Base-by-base conservation (phyloP, 805 yeast genomes). In the Ogataea philodendri region DNA sequence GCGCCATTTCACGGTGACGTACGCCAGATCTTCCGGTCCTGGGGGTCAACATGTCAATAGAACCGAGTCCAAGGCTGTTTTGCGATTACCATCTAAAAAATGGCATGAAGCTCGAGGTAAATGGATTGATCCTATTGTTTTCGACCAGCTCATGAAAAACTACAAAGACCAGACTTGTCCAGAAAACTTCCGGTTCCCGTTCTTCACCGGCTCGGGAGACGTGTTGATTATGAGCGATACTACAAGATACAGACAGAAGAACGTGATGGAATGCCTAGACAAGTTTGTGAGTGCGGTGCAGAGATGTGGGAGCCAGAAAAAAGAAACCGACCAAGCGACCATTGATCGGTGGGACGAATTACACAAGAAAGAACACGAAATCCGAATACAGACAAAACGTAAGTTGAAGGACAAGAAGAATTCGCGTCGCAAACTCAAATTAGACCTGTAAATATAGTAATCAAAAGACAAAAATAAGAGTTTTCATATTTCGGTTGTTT, bases 21-120 rank as follows among this genome's bases (percentile, higher is more conserved):
- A 57, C 49, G 68, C 75, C 26, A 56, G 79, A 40, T 63, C 78
- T 1, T 72, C 78, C 2, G 81, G 81, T 0, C 70, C 78, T 0
- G 81, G 81, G 1, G 81, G 81, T 3, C 81, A 75, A 35, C 75
- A 75, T 44, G 81, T 75, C n/a, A 75, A 75, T 43, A 74, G 72
- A 24, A 73, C 80, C 0, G 70, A 73, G 7, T 67, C 77, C 1
- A 74, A 74, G 42, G 79, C 59, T 1, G 36, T 50, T 10, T 30
- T 57, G 7, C 43, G 42, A 10, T 69, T 27, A 59, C 65, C 24
- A 35, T 60, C 22, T 28, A 65, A 9, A 32, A 65, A 45, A 54
- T 70, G 32, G 62, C 55, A 30, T 48, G 57, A 39, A 57, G 69
- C 74, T 45, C 66, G 52, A 45, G 64, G 45, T 49, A 60, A 45